Evolutionary conservation across 2,329 filamentous ascomycete genomes (phyloP), one percentile per base, ranked within the genome.

Genomic region (Ceratocystis smalleyi): DNA sequence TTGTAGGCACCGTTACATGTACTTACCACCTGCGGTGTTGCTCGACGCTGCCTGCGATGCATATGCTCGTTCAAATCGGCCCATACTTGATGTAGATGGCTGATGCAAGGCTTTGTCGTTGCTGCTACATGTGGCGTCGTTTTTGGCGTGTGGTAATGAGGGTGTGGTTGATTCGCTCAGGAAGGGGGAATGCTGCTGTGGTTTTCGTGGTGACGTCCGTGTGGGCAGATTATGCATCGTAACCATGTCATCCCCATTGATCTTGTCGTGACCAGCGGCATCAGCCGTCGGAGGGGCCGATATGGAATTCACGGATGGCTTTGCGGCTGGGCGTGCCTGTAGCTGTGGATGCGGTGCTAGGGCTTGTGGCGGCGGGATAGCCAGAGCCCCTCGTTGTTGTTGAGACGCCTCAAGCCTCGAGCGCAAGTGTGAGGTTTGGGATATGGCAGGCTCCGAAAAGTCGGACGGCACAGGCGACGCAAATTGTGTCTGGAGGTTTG

Each of bases 401-500:
- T 55, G 43, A 35, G 27, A 35, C 22, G 19, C 59, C 40, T 30
- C 59, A 30, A 32, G 59, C 43, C 59, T 45, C n/a, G 59, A 45
- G 32, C 32, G 57, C 45, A 47, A 27, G 15, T n/a, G 62, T 61
- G 45, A 61, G 35, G 43, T 62, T 62, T 55, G 64, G 15, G 54
- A 67, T 54, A 61, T 63, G 5, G 63, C 59, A 12, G 63, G 62
- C 7, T 49, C 65, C 30, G 61, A 57, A 27, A 68, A 69, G 27
- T 67, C 64, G 66, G 68, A 63, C 67, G 70, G 67, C 69, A 71
- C 66, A 67, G 68, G 60, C 67, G 68, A 57, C 69, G 74, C 47
- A 77, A 74, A 67, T 73, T 72, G 65, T 74, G 72, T 68, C 73
- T 74, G 67, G 70, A 72, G 65, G 74, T 74, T 66, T 61, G 76